Evolutionary conservation across 306 rosid genomes (phyloP).

Genomic region (Castanea sativa): DNA sequence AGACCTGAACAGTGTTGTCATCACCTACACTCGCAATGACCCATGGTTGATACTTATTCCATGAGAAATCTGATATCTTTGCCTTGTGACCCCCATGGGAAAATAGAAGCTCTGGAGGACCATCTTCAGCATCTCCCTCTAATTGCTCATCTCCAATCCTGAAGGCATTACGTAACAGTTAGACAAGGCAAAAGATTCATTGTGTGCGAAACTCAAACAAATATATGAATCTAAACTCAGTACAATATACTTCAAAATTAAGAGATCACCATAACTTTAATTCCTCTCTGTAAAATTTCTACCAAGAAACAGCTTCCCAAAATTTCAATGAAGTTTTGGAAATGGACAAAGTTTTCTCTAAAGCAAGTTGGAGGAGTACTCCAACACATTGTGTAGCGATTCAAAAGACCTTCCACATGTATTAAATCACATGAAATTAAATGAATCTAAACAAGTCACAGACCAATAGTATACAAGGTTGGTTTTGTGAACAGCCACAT

Average conservation of each 20-base stretch:
- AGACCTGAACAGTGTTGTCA: constrained; percentile 81
- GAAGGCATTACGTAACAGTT: constrained; percentile 9
- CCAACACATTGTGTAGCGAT: too few species aligned
- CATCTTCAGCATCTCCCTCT: constrained; percentile 85
- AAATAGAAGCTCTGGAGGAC: constrained; percentile 87
- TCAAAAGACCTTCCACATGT: too few species aligned
- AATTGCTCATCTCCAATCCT: constrained; percentile 86
- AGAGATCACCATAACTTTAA: not conserved
- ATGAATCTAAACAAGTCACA: too few species aligned
- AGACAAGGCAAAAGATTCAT: not conserved
- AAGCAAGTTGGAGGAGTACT: too few species aligned
- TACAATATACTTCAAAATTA: not conserved
- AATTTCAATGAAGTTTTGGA: not conserved
- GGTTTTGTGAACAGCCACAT: too few species aligned
- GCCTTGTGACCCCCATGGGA: constrained; percentile 91
- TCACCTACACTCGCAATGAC: constrained; percentile 85
- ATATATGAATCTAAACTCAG: not conserved
- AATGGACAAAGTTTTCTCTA: too few species aligned
- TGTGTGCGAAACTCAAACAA: not conserved
- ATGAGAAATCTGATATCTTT: constrained; percentile 87
- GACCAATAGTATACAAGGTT: too few species aligned
- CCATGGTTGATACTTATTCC: constrained; percentile 85
- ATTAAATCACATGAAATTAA: too few species aligned
- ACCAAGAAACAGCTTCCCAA: not conserved
- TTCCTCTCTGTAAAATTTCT: not conserved